Evolutionary conservation across 2,329 filamentous ascomycete genomes (phyloP).

Genomic region (Arthrinium phaeospermum): DNA sequence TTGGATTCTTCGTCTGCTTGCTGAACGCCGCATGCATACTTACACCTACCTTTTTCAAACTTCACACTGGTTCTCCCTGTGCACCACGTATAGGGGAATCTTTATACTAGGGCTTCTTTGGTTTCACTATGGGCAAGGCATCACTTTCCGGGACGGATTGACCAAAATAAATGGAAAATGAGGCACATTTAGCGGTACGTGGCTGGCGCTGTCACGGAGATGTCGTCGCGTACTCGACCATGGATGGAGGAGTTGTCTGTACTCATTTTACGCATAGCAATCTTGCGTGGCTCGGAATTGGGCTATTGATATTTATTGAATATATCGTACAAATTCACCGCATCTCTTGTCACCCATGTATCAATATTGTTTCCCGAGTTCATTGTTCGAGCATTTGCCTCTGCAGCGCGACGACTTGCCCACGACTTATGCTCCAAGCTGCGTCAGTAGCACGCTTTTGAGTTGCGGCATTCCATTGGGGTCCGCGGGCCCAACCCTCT

Average conservation of each 20-base stretch:
- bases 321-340: not conserved
- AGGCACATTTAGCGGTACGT: conserved; percentile 11
- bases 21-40: conserved; percentile 23
- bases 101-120: conserved; percentile 12
- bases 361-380: not conserved
- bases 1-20: conserved; percentile 20
- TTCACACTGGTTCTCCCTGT: not conserved
- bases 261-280: conserved; percentile 12
- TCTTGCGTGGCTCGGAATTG: conserved; percentile 2
- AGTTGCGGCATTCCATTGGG: not conserved
- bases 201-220: not conserved
- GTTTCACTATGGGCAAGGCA: not conserved
- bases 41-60: conserved; percentile 21
- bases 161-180: conserved; percentile 1
- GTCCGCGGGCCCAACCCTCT: not conserved
- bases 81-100: not conserved
- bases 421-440: not conserved
- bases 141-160: conserved; percentile 8
- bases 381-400: not conserved
- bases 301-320: conserved; percentile 9
- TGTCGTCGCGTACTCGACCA: not conserved
- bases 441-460: not conserved
- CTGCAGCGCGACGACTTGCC: not conserved
- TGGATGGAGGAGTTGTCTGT: conserved; percentile 14
- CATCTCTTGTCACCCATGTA: not conserved